phyloP scores from a whole-genome alignment of 2,329 filamentous ascomycete genomes.

The Botrytis squamosa region DNA sequence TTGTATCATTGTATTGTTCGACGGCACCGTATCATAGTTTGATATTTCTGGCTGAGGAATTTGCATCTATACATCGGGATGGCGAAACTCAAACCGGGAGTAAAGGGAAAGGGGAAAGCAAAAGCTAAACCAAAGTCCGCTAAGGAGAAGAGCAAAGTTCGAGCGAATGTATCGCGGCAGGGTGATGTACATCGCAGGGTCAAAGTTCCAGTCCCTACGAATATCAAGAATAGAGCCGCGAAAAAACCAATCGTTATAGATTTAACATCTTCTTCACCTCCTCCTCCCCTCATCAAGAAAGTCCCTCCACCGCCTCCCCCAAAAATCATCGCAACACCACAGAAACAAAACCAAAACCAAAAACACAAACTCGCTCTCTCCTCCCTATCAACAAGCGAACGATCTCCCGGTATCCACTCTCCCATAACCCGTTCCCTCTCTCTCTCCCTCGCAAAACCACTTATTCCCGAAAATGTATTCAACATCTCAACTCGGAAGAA shows the following conservation, averaged over 20 bases:
- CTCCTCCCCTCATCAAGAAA: background rate
- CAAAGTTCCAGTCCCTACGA: background rate
- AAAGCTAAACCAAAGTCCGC: background rate
- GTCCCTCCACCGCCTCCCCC: background rate
- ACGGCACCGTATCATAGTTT: background rate
- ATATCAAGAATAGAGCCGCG: background rate
- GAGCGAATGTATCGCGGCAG: background rate
- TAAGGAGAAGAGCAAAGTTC: background rate
- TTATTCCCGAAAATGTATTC: no score
- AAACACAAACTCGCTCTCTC: background rate
- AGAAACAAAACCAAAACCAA: background rate
- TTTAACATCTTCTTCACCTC: slow-evolving; percentile 3
- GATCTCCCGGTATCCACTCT: background rate
- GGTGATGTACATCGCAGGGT: background rate
- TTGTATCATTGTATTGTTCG: background rate
- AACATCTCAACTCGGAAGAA: no score
- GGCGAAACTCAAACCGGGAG: background rate
- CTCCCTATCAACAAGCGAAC: background rate
- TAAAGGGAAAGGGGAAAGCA: background rate
- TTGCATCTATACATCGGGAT: background rate
- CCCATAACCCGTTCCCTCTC: background rate
- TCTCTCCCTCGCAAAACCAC: background rate
- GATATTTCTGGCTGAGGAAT: background rate
- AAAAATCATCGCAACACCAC: background rate
- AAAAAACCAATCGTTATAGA: background rate